Evolutionary conservation across 768 basidiomycete species (phyloP), one percentile per base, ranked within the genome.

Genomic region (Agaricus sinodeliciosus): DNA sequence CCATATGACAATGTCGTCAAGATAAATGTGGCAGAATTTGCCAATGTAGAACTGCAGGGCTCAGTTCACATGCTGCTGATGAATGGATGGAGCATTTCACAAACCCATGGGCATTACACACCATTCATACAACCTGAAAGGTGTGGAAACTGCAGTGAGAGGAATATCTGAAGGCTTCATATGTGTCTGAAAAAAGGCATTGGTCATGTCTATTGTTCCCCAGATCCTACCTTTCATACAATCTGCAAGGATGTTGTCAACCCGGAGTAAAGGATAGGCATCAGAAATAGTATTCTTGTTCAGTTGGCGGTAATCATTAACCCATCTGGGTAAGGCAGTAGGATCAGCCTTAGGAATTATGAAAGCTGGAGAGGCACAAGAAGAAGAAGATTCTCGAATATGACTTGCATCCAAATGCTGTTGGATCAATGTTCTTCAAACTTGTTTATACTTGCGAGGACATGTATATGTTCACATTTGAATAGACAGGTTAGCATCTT

Each of bases 71-170:
- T 59, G 54, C 0, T 57, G 54, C 37, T 72, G 68, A 26, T 72
- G 67, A 12, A 66, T 63, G 0, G 66, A 42, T 2, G 65, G 66
- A 2, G 67, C 57, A 45, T 69, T 51, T 53, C 43, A 7, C 8
- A 56, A 54, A 4, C 62, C 62, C 65, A 49, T 61, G 7, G 59
- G 74, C 72, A 77, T 76, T 1, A 75, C 74, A 1, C 58, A 34
- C 67, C 69, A 78, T 43, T 79, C 72, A 51, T 67, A 77, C 0
- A 63, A 51, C 0, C 76, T 71, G 19, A 68, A 68, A 0, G 67
- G 73, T 0, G 72, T 77, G 0, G 56, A 56, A 0, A 76, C 69
- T 0, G 72, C 73, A 0, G 72, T 75, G 18, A 59, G 58, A 9
- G 60, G 58, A 2, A 63, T 51, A 19, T 65, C 57, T 16, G 63